Evolutionary conservation across 495 filamentous ascomycete genomes (phyloP).

Genomic region (Darksidea phi): DNA sequence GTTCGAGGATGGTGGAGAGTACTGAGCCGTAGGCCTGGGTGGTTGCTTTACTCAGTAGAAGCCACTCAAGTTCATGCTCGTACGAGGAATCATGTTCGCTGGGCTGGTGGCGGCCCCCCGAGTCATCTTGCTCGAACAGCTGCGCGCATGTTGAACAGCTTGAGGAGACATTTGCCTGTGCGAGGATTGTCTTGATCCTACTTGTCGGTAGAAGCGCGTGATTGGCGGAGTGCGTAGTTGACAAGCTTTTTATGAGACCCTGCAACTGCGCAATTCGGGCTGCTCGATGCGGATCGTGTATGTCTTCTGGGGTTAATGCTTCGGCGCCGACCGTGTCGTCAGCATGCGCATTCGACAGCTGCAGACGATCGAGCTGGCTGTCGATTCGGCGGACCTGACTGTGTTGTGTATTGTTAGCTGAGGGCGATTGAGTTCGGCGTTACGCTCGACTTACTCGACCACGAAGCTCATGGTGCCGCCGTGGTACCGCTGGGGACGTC

Average conservation of each 20-base stretch:
- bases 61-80: slow-evolving; percentile 79
- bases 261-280: slow-evolving; percentile 51
- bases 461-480: slow-evolving; percentile 38
- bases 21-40: slow-evolving; percentile 78
- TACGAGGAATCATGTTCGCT: slow-evolving; percentile 41
- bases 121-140: slow-evolving; percentile 33
- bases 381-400: slow-evolving; percentile 82
- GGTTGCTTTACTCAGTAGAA: slow-evolving; percentile 81
- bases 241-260: slow-evolving; percentile 64
- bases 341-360: slow-evolving; percentile 49
- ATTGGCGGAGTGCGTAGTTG: slow-evolving; percentile 59
- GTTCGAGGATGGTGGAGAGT: slow-evolving; percentile 68
- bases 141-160: slow-evolving; percentile 31
- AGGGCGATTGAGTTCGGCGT: not conserved
- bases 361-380: slow-evolving; percentile 72
- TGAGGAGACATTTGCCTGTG: slow-evolving; percentile 53
- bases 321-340: slow-evolving; percentile 23
- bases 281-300: slow-evolving; percentile 30
- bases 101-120: slow-evolving; percentile 17
- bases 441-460: slow-evolving; percentile 33
- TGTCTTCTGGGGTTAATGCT: slow-evolving; percentile 31
- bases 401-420: slow-evolving; percentile 25
- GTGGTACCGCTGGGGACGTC: slow-evolving; percentile 7
- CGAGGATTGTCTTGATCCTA: slow-evolving; percentile 59
- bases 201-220: slow-evolving; percentile 49